phyloP scores from a whole-genome alignment of 306 rosid genomes.

The Ochetophila trinervis region DNA sequence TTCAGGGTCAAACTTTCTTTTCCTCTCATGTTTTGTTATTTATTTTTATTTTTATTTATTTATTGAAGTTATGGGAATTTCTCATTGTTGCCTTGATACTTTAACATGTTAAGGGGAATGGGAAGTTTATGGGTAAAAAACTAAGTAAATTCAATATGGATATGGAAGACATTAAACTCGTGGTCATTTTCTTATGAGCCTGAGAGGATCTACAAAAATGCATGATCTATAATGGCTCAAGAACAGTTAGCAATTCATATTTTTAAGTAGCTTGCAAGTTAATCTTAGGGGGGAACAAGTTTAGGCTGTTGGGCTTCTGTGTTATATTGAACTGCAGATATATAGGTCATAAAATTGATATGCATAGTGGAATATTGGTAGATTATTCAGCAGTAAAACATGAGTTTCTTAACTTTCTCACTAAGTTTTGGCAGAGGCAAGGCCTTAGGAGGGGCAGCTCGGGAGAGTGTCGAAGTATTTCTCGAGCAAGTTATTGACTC shows the following conservation, averaged over 20 bases:
- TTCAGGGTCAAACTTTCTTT: too few species aligned
- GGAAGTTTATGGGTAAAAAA: too few species aligned
- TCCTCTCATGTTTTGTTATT: too few species aligned
- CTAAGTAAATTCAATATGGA: too few species aligned
- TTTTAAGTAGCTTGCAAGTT: constrained; percentile 18
- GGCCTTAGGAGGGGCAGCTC: constrained; percentile 84
- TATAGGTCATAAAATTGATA: not conserved
- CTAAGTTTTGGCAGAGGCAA: constrained; percentile 75
- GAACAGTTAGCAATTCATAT: not conserved
- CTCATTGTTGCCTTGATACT: too few species aligned
- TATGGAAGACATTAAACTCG: too few species aligned
- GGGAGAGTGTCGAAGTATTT: constrained; percentile 44
- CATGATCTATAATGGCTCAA: not conserved
- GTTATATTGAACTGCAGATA: constrained; percentile 13
- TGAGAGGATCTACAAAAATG: not conserved
- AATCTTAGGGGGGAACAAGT: constrained; percentile 14
- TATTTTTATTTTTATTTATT: too few species aligned
- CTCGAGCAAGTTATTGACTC: constrained; percentile 47
- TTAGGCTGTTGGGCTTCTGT: constrained; percentile 2
- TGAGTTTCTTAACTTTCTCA: constrained; percentile 83
- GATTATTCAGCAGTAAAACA: constrained; percentile 78
- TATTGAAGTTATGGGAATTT: too few species aligned
- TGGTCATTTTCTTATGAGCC: not conserved
- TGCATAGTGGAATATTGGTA: constrained; percentile 2
- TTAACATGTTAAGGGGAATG: too few species aligned